Evolutionary conservation across 2,329 filamentous ascomycete species (phyloP).

Genomic region (Iodosphaeria phyllophila): DNA sequence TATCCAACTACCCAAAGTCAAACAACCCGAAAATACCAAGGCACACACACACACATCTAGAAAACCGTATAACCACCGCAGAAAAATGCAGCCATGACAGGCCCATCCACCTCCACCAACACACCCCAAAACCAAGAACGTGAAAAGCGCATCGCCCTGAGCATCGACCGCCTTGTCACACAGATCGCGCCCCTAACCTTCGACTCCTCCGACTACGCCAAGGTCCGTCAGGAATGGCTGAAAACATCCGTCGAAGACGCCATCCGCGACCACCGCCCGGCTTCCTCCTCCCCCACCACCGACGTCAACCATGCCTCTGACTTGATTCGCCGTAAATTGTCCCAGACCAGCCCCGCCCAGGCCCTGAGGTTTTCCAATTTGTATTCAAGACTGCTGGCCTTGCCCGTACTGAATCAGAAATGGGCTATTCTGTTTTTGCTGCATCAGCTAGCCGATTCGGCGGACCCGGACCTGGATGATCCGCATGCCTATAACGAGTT

Average conservation of each 20-base stretch:
- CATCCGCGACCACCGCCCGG: slow-evolving; percentile 4
- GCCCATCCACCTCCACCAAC: too few species aligned
- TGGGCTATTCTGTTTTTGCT: slow-evolving; percentile 92
- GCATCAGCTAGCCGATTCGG: slow-evolving; percentile 59
- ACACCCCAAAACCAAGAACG: slow-evolving; percentile 34
- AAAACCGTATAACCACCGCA: too few species aligned
- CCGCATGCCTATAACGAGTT: slow-evolving; percentile 13
- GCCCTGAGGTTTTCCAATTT: slow-evolving; percentile 78
- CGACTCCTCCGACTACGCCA: slow-evolving; percentile 44
- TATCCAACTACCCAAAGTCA: too few species aligned
- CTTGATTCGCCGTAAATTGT: slow-evolving; percentile 74
- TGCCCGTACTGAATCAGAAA: slow-evolving; percentile 86
- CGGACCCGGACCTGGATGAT: slow-evolving; percentile 31
- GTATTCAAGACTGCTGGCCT: slow-evolving; percentile 72
- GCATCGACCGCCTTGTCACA: slow-evolving; percentile 61
- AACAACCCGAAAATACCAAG: too few species aligned
- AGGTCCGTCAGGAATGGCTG: slow-evolving; percentile 14
- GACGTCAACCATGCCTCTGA: slow-evolving; percentile 87
- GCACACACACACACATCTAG: too few species aligned
- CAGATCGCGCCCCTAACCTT: slow-evolving; percentile 51
- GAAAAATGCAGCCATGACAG: slow-evolving; percentile 25
- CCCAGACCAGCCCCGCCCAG: slow-evolving; percentile 59
- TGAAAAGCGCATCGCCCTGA: slow-evolving; percentile 54
- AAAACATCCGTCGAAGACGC: slow-evolving; percentile 4
- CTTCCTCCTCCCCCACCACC: slow-evolving; percentile 36